Evolutionary conservation across 2,329 filamentous ascomycete species (phyloP), one percentile per base, ranked within the genome.

Genomic region (Thelonectria blattea): DNA sequence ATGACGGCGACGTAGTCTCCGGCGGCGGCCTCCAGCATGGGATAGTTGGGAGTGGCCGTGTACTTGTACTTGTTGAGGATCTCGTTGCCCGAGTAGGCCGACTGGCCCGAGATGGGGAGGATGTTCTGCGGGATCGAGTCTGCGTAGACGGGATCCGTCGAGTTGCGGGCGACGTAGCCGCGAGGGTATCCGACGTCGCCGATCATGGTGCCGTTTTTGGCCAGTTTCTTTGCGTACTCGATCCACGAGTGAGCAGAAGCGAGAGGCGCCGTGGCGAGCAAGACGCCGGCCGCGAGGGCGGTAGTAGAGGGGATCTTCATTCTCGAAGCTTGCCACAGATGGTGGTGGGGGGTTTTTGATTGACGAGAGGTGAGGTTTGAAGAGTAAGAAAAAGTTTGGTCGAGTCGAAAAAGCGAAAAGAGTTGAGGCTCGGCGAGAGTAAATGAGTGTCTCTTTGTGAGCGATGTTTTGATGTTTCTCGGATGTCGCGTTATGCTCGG

Each of bases 231-330:
- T 51, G 94, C 81, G 69, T 89, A 81, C 76, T 97, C 93, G 49
- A 94, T 84, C 93, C 93, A 97, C 17, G 88, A 90, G 77, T 97
- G 94, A 37, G 86, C 88, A 24, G 66, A 67, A 34, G 71, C 74
- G 6, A 68, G 54, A 37, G 60, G 60, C 10, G 63, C 65, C 49
- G 79, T 64, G 41, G 78, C 71, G 24, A 78, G 64, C 32, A 80
- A 60, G 4, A 68, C 54, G 41, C 67, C 60, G 17, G 62, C 64
- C 56, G 60, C 63, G 37, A 75, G 59, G 58, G 70, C 65, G 53
- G 66, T 54, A 20, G 63, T 60, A 39, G 52, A 45, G 30, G 60
- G 55, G 49, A 65, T 56, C 58, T 65, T 70, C 70, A 73, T 73
- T 50, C 5, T 64, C 27, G 27, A 4, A 52, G 14, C 46, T 60